These are phyloP conservation scores for Solanum stenotomum DNA, from an alignment of 257 asterid species.

Conservation along the genomic window DNA sequence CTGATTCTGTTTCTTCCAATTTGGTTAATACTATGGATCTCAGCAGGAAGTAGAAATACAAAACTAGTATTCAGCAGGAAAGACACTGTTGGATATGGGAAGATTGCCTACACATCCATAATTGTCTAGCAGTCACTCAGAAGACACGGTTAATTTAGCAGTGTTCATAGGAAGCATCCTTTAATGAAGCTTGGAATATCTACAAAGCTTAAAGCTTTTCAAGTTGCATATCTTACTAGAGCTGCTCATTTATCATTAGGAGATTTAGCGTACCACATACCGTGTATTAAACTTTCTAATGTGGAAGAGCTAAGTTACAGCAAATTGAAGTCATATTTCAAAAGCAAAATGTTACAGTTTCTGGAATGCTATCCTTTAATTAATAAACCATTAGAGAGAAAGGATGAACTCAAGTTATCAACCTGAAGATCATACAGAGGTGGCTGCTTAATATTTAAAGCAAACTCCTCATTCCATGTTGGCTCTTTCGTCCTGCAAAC, in stretches of 20 bases:
- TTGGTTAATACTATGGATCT: neutral
- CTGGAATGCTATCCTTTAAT: neutral
- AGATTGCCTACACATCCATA: neutral
- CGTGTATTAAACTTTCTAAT: neutral
- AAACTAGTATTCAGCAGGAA: neutral
- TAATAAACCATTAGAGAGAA: neutral
- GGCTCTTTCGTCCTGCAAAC: constrained; percentile 87
- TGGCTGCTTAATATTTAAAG: constrained; percentile 76
- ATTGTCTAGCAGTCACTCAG: neutral
- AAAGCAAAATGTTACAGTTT: neutral
- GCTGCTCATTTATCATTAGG: neutral
- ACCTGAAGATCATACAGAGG: constrained; percentile 82
- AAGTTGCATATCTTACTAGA: neutral
- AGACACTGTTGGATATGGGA: neutral
- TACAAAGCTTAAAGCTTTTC: neutral
- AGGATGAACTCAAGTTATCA: neutral
- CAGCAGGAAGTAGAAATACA: neutral
- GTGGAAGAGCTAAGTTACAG: neutral
- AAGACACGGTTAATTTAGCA: neutral
- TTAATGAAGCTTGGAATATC: neutral
- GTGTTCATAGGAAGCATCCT: neutral
- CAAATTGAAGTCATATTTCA: neutral
- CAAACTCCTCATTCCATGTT: constrained; percentile 91
- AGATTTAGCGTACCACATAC: neutral
- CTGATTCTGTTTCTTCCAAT: neutral